Conservation (phyloP, 2,329 filamentous ascomycete genomes). For the Microsporum ferrugineum region DNA sequence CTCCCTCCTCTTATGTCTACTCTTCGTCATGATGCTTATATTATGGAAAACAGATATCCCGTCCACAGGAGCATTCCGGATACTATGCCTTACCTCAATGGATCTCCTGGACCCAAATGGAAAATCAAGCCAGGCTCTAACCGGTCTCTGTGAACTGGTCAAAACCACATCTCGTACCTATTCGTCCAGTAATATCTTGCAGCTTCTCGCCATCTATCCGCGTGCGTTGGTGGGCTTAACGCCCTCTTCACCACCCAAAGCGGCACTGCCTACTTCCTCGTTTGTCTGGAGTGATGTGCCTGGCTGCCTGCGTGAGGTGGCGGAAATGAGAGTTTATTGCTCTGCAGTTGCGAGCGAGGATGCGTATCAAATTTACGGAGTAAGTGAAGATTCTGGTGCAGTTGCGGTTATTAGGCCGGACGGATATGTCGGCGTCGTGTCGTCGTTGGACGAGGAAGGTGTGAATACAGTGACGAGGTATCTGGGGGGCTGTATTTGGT, state of each 20-base stretch:
- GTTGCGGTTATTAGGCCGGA: conserved; percentile 31
- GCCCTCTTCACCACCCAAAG: background rate
- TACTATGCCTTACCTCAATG: conserved; percentile 25
- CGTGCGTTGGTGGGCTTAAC: conserved; percentile 10
- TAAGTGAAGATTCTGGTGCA: conserved; percentile 22
- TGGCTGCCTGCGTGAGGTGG: conserved; percentile 21
- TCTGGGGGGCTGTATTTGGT: conserved; percentile 13
- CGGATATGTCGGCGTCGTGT: conserved; percentile 27
- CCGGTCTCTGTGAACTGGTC: background rate
- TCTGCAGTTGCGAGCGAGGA: conserved; percentile 18
- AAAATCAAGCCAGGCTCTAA: conserved; percentile 12
- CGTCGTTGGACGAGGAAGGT: conserved; percentile 18
- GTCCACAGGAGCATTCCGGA: conserved; percentile 29
- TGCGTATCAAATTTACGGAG: conserved; percentile 28
- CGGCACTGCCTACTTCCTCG: conserved; percentile 6
- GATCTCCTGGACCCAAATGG: conserved; percentile 25
- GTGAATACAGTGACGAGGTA: conserved; percentile 19
- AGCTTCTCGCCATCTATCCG: conserved; percentile 29
- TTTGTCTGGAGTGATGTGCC: conserved; percentile 28
- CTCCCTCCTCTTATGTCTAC: background rate
- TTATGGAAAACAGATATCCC: conserved; percentile 22
- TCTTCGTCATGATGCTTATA: background rate
- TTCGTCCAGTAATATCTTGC: conserved; percentile 16
- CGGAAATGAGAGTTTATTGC: conserved; percentile 28
- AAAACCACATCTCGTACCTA: background rate